Evolutionary conservation across 2,329 filamentous ascomycete species (phyloP), one percentile per base, ranked within the genome.

Genomic region (Cercospora nicotianae): DNA sequence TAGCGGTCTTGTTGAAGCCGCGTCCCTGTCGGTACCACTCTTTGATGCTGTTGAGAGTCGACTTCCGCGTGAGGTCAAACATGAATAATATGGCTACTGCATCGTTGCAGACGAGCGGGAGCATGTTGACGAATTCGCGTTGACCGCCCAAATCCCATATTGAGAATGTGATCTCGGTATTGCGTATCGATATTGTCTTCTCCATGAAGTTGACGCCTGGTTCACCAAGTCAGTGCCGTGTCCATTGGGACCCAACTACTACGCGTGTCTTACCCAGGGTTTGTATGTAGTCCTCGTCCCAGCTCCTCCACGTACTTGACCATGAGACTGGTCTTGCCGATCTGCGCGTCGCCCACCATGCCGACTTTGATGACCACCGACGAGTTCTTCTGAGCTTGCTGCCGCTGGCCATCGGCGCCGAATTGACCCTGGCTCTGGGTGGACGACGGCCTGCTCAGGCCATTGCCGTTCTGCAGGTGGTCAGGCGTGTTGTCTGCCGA

Each of bases 1-100:
- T 99, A n/a, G 95, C 95, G 13, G 95, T 99, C 86, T 99, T 99
- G 86, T 99, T 99, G 86, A 99, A 99, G 26, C 95, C 95, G 72
- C 95, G 88, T 59, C 95, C 95, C 81, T 99, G 95, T 65, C 95
- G 88, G 79, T 99, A 99, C 95, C 95, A 99, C 80, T 99, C 95
- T 84, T 99, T 99, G 85, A 99, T 98, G 76, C 93, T 97, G 83
- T 99, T 99, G 74, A 99, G 85, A 0, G 95, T 99, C 82, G 94
- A 97, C 86, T 99, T 99, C 74, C 95, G 88, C 31, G 95, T 99
- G 73, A 99, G 84, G 80, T 99, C 95, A 80, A 99, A 99, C 95
- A 99, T 99, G 87, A 99, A 99, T 51, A 99, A 86, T 73, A 99
- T 98, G 61, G 95, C 95, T 33, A 99, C 95, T 8, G 95, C 95